Conservation (phyloP, 192 early-diverging fungal genomes). For the Backusella luteola region DNA sequence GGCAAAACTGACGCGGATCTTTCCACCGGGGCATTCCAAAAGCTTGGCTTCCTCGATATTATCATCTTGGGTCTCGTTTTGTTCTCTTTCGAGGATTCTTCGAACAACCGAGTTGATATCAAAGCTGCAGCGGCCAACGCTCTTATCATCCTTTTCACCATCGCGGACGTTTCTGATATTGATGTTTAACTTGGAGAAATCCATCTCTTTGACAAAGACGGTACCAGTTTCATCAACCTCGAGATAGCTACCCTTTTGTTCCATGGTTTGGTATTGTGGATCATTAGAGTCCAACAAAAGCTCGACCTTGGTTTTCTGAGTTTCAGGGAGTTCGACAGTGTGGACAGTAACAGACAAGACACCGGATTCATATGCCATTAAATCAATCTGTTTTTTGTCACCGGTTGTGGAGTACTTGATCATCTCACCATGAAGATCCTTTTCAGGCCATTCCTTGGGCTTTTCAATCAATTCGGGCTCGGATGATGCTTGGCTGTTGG, state of each 20-base stretch:
- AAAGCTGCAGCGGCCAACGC: slow-evolving; percentile 10
- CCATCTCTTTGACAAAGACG: slow-evolving; percentile 57
- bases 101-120: not conserved
- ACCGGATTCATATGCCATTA: slow-evolving; percentile 44
- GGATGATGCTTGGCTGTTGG: slow-evolving; percentile 7
- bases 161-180: slow-evolving; percentile 36
- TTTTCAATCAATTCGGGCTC: slow-evolving; percentile 11
- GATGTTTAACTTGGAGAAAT: slow-evolving; percentile 51
- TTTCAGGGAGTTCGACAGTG: slow-evolving; percentile 29
- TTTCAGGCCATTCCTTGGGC: slow-evolving; percentile 21
- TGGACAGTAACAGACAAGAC: slow-evolving; percentile 52
- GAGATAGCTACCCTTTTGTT: slow-evolving; percentile 32
- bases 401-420: slow-evolving; percentile 25
- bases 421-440: slow-evolving; percentile 37
- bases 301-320: slow-evolving; percentile 35
- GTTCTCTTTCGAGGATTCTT: not conserved
- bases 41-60: slow-evolving; percentile 13
- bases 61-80: slow-evolving; percentile 7
- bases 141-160: slow-evolving; percentile 37
- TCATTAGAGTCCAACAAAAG: slow-evolving; percentile 47
- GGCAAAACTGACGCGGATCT: slow-evolving; percentile 40
- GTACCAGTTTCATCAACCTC: slow-evolving; percentile 42
- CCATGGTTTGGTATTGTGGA: slow-evolving; percentile 43
- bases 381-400: slow-evolving; percentile 27
- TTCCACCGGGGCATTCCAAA: slow-evolving; percentile 26